Evolutionary conservation across 2,329 filamentous ascomycete genomes (phyloP), one percentile per base, ranked within the genome.

Genomic region (Ceratocystis albifundus): DNA sequence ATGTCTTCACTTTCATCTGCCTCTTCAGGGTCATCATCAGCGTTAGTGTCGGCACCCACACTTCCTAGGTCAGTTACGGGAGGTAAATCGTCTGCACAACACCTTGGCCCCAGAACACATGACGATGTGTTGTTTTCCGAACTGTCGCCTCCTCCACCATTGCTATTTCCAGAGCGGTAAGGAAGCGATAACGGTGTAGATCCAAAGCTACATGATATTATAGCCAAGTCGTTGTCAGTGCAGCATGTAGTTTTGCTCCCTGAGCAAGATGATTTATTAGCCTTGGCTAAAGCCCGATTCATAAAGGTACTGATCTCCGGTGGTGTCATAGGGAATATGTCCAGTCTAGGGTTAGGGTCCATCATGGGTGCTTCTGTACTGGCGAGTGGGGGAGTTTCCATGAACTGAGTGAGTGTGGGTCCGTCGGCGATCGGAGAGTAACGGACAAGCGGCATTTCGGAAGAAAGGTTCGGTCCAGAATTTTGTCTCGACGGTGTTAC

Each of bases 31-130:
- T 61, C 53, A n/a, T 62, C 59, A 15, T 48, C 28, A 5, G 12
- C 53, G 3, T 30, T 17, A 17, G 28, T 25, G 8, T 59, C 53
- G 7, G 22, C 53, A 6, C 53, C 28, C 28, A 30, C 25, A 32
- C 53, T 59, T 15, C 15, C 53, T n/a, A 30, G 5, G 15, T 17
- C 25, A 20, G 30, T 15, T 20, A 65, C 53, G 5, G 55, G 55
- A 20, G 65, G 67, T 22, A 68, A 55, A 25, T 66, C 67, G 17
- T 66, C 64, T 5, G 64, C 53, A 46, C 67, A 68, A n/a, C 67
- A 68, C 6, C 64, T 41, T 22, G 67, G 61, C 2, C 67, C 67
- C 7, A 68, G 67, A 12, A 68, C 46, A 62, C 67, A 68, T 10
- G 63, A 65, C 25, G 48, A 48, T 22, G 32, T 4, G 5, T 46